Base-by-base conservation (phyloP, 176 grass and related monocot genomes). In the Oryza officinalis region DNA sequence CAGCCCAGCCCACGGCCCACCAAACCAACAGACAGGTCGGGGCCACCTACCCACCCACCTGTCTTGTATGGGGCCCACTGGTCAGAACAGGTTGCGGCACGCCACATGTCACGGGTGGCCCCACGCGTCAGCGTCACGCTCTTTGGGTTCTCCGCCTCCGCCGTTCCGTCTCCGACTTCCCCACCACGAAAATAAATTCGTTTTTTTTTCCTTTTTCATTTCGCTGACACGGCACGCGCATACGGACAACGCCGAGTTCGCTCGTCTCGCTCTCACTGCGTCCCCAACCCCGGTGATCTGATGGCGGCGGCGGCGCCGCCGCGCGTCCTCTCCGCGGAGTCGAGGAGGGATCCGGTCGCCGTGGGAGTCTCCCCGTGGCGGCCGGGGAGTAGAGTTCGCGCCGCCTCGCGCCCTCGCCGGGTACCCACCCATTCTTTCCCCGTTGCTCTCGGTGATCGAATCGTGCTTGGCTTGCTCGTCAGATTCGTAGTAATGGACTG, bases 261-360 rank as follows among this genome's bases (percentile, higher is more conserved):
- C 77, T 54, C 37, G 4, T 25, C 17, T 52, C 44, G 44, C 79
- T 25, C 17, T 54, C 45, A 13, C 79, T 67, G 40, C 49, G 38
- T 33, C 46, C 49, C 64, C 30, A 40, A 37, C 60, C 71, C 64
- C 81, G 82, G 74, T 80, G 93, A 90, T 93, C 84, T 71, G 74
- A 97, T 94, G 94, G 80, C 89, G 78, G 81, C 80, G 63, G 13
- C 22, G 6, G 40, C 72, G 79, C 67, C 66, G 88, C 67, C 83
- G 33, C 60, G 47, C 60, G 46, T 80, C 1, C 13, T 83, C 28
- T 25, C 61, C 61, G 67, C 35, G 22, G 79, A 73, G 60, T 30
- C 18, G 37, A 74, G 74, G 80, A 78, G 88, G 46, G 68, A 18
- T 30, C 28, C 47, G 12, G n/a, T 80, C 30, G 7, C 84, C 2